Evolutionary conservation across 208 protist species (phyloP), one percentile per base, ranked within the genome.

Genomic region (Borovskyia barvae): DNA sequence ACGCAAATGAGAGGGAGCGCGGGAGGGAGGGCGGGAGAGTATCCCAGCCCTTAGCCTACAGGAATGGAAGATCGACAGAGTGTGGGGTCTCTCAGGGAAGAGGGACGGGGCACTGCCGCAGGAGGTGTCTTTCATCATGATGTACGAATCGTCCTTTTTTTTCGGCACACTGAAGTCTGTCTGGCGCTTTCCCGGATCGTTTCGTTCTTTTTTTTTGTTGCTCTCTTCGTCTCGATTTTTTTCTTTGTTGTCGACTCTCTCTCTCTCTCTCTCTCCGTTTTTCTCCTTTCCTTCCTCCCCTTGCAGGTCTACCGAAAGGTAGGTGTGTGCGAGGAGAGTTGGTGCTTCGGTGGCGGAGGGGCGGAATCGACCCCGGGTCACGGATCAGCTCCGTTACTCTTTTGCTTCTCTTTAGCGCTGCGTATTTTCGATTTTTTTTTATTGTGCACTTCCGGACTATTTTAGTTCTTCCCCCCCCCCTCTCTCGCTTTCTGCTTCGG

Each of bases 131-230:
- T 15, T 15, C 14, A 39, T 8, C 14, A n/a, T 39, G 14, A n/a
- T 39, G 8, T 15, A 39, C 8, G 8, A 8, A 39, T 39, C 14
- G 35, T 14, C 11, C 8, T 39, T 8, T 39, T 39, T 39, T 39
- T 39, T 39, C 14, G 35, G 35, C 35, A 39, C 14, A 39, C 14
- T 8, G 11, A 14, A n/a, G 35, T 39, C 14, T 14, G 35, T 39
- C 35, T 39, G 8, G 39, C 15, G 7, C 24, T 47, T n/a, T 47
- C 11, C 19, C 19, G 11, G n/a, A 19, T 25, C 33, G 41, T 6
- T 33, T 53, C 24, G 33, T 53, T 53, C 15, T 39, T 53, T 30
- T 33, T 46, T 12, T 51, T 49, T 49, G 45, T 58, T 52, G 41
- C 37, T 55, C 48, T 39, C 37, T 28, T 6, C 32, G 24, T 40